Percentiles rank a stretch among this genome's conserved stretches.
Evolutionary conservation across 345 rosid genomes (phyloP).

Genomic region (Lumnitzera racemosa): DNA sequence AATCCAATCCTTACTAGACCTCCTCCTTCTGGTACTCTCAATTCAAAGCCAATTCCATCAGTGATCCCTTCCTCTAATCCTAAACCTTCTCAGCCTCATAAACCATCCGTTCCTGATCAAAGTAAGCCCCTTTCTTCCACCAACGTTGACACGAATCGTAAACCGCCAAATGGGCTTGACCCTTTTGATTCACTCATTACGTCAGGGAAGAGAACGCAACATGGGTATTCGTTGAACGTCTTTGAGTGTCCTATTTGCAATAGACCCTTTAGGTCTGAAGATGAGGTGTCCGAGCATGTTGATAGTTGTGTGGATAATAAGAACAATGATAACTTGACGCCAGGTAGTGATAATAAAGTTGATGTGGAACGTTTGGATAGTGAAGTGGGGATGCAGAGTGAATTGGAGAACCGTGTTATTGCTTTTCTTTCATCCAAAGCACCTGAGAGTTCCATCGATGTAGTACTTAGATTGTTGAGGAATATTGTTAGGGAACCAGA

Average conservation of each 20-base stretch:
- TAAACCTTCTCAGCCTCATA: conserved; percentile 30
- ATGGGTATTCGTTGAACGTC: conserved; percentile 59
- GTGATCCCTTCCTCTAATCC: conserved; percentile 21
- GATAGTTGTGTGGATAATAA: conserved; percentile 45
- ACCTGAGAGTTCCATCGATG: conserved; percentile 47
- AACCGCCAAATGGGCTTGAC: conserved; percentile 52
- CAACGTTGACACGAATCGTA: conserved; percentile 21
- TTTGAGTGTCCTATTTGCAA: conserved; percentile 80
- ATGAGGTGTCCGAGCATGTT: conserved; percentile 72
- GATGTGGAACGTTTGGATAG: conserved; percentile 12
- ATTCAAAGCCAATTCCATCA: conserved; percentile 25
- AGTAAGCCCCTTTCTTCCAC: conserved; percentile 17
- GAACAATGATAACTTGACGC: conserved; percentile 1
- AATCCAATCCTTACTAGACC: conserved; percentile 37
- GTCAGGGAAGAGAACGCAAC: conserved; percentile 62
- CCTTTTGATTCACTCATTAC: conserved; percentile 69
- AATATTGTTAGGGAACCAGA: conserved; percentile 77
- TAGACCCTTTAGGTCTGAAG: conserved; percentile 47
- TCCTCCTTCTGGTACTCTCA: conserved; percentile 19
- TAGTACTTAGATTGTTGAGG: conserved; percentile 55
- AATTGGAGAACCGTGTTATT: conserved; percentile 43
- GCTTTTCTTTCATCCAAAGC: conserved; percentile 55
- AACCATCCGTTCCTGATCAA: conserved; percentile 26
- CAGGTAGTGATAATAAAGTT: background rate
- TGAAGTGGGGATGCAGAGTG: conserved; percentile 15